Base-by-base conservation (phyloP, 331 rosid species). In the Quercus tomentella region DNA sequence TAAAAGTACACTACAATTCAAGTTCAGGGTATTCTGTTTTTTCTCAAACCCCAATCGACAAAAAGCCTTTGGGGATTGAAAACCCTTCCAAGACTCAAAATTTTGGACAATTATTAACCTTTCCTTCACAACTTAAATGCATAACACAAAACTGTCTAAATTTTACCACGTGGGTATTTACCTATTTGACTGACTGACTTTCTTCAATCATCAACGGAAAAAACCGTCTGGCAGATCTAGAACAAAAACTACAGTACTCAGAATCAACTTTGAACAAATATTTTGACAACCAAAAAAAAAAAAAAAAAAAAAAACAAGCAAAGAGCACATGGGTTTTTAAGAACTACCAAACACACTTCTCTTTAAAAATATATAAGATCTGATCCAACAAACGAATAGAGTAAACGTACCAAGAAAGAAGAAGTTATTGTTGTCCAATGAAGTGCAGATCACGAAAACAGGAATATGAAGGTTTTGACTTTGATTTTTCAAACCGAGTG, bases 161-260 rank as follows among this genome's bases (percentile, higher is more conserved):
- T 26, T 79, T 37, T 74, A 84, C 52, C 70, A 81, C 25, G 58
- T 54, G 75, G 41, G 61, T 7, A 61, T 77, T 31, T 8, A 12
- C 45, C 12, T 8, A 41, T 41, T 45, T 66, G 78, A 76, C 20
- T 61, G 8, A 41, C 45, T 8, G 45, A 41, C 45, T 8, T 45
- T 49, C 54, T 49, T 49, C 54, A 49, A 49, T 67, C 69, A 37
- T 80, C 37, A n/a, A 76, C 66, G 9, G 73, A 35, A 17, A 26
- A 54, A 76, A 67, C 79, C 56, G 10, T 56, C 66, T 43, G 12
- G 57, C 76, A 85, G 90, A 92, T 87, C 95, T 87, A 82, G 67
- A 43, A 77, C 68, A 56, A 37, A 79, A 20, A 58, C 51, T 28
- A 71, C 74, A 56, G 49, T 8, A 67, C 22, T 76, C 83, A 73